Evolutionary conservation across 768 basidiomycete species (phyloP).

Genomic region (Paxillus rubicundulus): DNA sequence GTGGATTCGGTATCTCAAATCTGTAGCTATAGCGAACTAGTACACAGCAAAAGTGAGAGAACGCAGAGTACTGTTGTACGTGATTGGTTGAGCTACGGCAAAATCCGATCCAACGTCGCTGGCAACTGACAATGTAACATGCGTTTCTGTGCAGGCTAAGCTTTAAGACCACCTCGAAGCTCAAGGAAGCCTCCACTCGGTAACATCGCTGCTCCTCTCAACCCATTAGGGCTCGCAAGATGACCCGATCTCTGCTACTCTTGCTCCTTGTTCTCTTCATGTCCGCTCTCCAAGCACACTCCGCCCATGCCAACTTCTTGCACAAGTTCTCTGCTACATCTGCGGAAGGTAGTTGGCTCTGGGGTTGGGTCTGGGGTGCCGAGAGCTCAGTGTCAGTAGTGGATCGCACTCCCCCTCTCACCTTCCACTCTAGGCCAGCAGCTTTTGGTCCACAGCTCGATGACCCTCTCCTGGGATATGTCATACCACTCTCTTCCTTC

Average conservation of each 20-base stretch:
- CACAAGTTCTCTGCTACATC: conserved; percentile 39
- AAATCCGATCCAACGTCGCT: conserved; percentile 1
- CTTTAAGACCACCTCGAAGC: background rate
- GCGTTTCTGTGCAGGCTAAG: conserved; percentile 8
- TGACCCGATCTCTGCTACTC: conserved; percentile 11
- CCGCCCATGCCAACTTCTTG: conserved; percentile 20
- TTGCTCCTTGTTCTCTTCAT: conserved; percentile 5
- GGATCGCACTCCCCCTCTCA: conserved; percentile 68
- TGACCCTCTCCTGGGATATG: conserved; percentile 68
- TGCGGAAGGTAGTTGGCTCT: conserved; percentile 50
- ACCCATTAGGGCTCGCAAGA: conserved; percentile 10
- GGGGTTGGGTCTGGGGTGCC: conserved; percentile 68
- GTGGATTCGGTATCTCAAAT: too few species aligned
- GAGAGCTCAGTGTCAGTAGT: conserved; percentile 74
- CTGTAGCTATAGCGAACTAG: too few species aligned
- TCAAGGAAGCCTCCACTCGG: background rate
- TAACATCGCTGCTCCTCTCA: background rate
- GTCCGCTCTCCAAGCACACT: conserved; percentile 5
- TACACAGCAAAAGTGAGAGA: background rate
- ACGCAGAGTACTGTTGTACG: background rate
- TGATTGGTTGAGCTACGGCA: conserved; percentile 1
- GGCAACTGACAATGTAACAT: conserved; percentile 2
- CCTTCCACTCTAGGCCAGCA: conserved; percentile 69
- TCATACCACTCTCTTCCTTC: conserved; percentile 68
- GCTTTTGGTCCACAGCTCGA: conserved; percentile 73